Evolutionary conservation across 352 stramenopile species (phyloP).

Genomic region (Phytophthora pseudosyringae): DNA sequence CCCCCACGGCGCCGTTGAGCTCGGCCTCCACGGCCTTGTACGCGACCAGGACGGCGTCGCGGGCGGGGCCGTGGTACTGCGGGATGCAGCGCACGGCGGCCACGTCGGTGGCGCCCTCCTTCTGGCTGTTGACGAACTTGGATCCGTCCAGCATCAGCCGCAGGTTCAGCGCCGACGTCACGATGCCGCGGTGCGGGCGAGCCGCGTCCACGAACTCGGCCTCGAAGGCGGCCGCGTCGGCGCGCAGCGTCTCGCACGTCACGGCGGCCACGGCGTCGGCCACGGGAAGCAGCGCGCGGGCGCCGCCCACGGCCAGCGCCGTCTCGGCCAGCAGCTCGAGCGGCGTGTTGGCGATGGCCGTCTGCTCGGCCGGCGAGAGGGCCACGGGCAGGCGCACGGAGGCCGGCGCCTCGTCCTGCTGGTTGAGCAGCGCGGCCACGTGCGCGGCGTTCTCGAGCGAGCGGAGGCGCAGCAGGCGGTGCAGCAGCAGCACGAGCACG

Average conservation of each 20-base stretch:
- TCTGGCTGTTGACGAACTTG: slow-evolving; percentile 75
- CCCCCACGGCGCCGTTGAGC: slow-evolving; percentile 56
- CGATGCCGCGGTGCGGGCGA: slow-evolving; percentile 88
- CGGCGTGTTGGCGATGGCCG: slow-evolving; percentile 41
- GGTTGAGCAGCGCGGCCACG: slow-evolving; percentile 66
- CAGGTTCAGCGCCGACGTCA: slow-evolving; percentile 83
- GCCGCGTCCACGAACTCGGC: slow-evolving; percentile 82
- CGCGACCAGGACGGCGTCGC: slow-evolving; percentile 65
- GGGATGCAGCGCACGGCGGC: slow-evolving; percentile 70
- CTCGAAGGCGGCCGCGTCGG: slow-evolving; percentile 78
- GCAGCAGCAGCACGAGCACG: slow-evolving; percentile 47
- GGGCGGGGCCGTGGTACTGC: slow-evolving; percentile 84
- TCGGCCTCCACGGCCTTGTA: slow-evolving; percentile 82
- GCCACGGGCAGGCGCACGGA: slow-evolving; percentile 45
- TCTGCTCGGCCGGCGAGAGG: slow-evolving; percentile 50
- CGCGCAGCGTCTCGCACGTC: slow-evolving; percentile 80
- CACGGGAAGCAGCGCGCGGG: slow-evolving; percentile 67
- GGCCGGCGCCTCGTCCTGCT: slow-evolving; percentile 44
- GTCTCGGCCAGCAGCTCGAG: slow-evolving; percentile 60
- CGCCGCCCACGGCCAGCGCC: slow-evolving; percentile 62
- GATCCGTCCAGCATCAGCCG: slow-evolving; percentile 91
- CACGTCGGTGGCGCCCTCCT: slow-evolving; percentile 41
- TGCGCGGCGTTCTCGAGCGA: slow-evolving; percentile 49
- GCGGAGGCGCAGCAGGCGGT: slow-evolving; percentile 51
- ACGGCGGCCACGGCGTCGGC: slow-evolving; percentile 81